Percentiles rank a stretch among this genome's conserved stretches.
Conservation (phyloP, 306 rosid species). For the Cercis canadensis region DNA sequence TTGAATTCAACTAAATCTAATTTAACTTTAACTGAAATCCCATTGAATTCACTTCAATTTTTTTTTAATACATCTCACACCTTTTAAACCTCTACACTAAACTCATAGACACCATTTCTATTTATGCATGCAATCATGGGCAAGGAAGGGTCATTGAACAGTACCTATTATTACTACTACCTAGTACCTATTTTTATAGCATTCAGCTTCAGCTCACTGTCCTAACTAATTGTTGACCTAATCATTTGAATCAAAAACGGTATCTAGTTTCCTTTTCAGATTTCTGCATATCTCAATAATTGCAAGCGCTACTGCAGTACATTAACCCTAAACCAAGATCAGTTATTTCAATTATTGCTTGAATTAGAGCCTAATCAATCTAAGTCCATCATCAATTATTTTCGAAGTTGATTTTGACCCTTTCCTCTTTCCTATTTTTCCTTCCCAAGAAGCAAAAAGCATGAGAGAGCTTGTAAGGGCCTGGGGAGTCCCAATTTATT, state of each 20-base stretch:
- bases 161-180: background rate
- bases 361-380: slow-evolving; percentile 11
- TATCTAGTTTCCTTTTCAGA: slow-evolving; percentile 33
- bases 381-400: background rate
- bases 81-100: too few relatives aligned
- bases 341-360: background rate
- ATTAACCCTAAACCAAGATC: slow-evolving; percentile 26
- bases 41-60: too few relatives aligned
- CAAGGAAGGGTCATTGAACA: background rate
- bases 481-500: slow-evolving; percentile 24
- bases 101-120: too few relatives aligned
- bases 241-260: slow-evolving; percentile 33
- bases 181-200: slow-evolving; percentile 39
- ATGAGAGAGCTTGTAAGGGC: background rate
- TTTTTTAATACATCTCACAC: too few relatives aligned
- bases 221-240: slow-evolving; percentile 3
- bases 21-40: too few relatives aligned
- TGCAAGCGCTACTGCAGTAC: slow-evolving; percentile 2
- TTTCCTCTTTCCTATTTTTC: background rate
- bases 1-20: too few relatives aligned
- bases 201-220: slow-evolving; percentile 12
- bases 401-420: slow-evolving; percentile 25
- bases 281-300: slow-evolving; percentile 37
- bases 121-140: background rate
- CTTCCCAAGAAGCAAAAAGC: background rate